Evolutionary conservation across 208 protist genomes (phyloP), one percentile per base, ranked within the genome.

Genomic region (Trypanosoma conorhini): DNA sequence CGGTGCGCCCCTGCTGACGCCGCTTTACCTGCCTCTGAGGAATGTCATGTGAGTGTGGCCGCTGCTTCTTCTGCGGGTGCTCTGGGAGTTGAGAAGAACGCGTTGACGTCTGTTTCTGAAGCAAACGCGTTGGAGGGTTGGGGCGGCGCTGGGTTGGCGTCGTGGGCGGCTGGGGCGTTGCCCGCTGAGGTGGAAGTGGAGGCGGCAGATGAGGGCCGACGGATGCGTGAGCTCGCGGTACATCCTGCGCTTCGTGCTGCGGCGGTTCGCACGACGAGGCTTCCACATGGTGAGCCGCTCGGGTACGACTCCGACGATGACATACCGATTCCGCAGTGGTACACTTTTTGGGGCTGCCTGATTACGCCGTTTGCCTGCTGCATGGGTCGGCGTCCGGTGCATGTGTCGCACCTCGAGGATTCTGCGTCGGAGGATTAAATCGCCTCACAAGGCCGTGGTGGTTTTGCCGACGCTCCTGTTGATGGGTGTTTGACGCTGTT

Each of bases 391-490:
- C 55, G 22, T 8, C 22, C 28, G 17, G 31, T 35, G 17, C 50
- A 54, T 1, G 15, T 42, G 15, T 13, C 0, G 0, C 3, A 28
- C 21, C 5, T 28, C 40, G 56, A 54, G n/a, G 19, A 54, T n/a
- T 12, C 22, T n/a, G 22, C 12, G 22, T 1, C 12, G 7, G 9
- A 54, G 7, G 50, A 28, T 8, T 54, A 54, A 24, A 5, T 5
- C 9, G 26, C 5, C 7, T 12, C 12, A 54, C 7, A 5, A 22
- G 13, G 7, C 22, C 5, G 28, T 58, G 10, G 2, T 58, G 10
- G 28, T 62, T 62, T 62, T 62, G 56, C 5, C 35, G 56, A 35
- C n/a, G 3, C 3, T 61, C 17, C 35, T 61, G 19, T 61, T 33
- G 21, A 3, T 33, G 30, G 31, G 13, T 1, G 21, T 62, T 62